Evolutionary conservation across 257 asterid species (phyloP), one percentile per base, ranked within the genome.

Genomic region (Salvia rosmarinus): DNA sequence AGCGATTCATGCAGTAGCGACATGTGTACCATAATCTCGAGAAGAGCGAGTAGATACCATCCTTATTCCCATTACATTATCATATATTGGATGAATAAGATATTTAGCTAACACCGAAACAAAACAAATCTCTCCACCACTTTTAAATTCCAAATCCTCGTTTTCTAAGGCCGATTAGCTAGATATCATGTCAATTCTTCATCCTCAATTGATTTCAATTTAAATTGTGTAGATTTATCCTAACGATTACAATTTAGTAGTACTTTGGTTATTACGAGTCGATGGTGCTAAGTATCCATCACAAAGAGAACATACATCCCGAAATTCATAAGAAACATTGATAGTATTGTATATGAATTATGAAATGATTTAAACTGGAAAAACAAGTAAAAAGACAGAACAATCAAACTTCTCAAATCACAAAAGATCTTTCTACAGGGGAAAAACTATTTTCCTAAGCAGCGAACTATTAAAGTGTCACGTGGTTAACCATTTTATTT

Each of bases 31-130:
- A 72, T 91, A 94, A 84, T 78, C 99, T 87, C n/a, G 66, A 94
- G 91, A 76, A 94, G 96, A 81, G 89, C 89, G 99, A 89, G 85
- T 88, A 89, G 68, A 94, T 90, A 57, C 99, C 99, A 39, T 94
- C 96, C 85, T 91, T 94, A 73, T 83, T 89, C 73, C 97, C 99
- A 72, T 94, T 94, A 73, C 99, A 86, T 79, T 71, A 19, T 72
- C 74, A 76, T 61, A 81, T 44, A 81, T 50, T 55, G 54, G 44
- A 60, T 11, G n/a, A 73, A 71, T 34, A 50, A 54, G 63, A 55
- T 64, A 9, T 35, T 39, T 12, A 73, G 49, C 73, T 19, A 9
- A 44, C 72, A 58, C 37, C 64, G 1, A 72, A 42, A 59, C 14
- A 60, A 47, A 44, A 68, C 32, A 34, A 71, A 67, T 23, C 59